Base-by-base conservation (phyloP, 139 green algal species). In the Chlorella sorokiniana region DNA sequence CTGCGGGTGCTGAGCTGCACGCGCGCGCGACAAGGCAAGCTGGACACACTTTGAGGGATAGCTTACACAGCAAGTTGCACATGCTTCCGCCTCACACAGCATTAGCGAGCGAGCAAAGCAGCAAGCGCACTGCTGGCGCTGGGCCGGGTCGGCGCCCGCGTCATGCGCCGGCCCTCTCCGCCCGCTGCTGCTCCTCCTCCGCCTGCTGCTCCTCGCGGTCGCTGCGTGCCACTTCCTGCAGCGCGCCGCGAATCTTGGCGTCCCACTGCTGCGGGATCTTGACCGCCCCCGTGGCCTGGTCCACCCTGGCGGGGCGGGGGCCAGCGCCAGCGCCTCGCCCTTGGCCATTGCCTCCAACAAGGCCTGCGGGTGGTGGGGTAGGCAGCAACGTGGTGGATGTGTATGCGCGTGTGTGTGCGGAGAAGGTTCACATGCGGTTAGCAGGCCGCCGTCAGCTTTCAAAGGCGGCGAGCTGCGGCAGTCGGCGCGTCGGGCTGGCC, bases 301-400 rank as follows among this genome's bases (percentile, higher is more conserved):
- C 63, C 11, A 89, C 25, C 22, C 38, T 56, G n/a, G 44, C 33
- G 61, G 81, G 81, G 85, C 76, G 29, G 81, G 76, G 25, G 76
- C 81, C n/a, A 45, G 76, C 76, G 76, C 84, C 80, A 89, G n/a
- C 69, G 85, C 77, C 54, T 91, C 86, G 8, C 91, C 91, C 63
- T 81, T 84, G 16, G 62, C 63, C 74, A 94, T 84, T 0, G 92
- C 91, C 67, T 93, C 83, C 61, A 95, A 83, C 59, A 96, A 81
- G 2, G 92, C 93, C 84, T 93, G 85, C 84, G 87, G 71, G 29
- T 0, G 16, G 3, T 25, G 44, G 22, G 14, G 25, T 3, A 33
- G 25, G 48, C 33, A 45, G 9, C 18, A 44, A 48, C 2, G 33
- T 20, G 45, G 45, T 70, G 3, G 48, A 70, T 23, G 8, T 63